These are phyloP conservation scores for Priceomyces fermenticarens DNA, from an alignment of 805 yeast species.

Conservation along the genomic window DNA sequence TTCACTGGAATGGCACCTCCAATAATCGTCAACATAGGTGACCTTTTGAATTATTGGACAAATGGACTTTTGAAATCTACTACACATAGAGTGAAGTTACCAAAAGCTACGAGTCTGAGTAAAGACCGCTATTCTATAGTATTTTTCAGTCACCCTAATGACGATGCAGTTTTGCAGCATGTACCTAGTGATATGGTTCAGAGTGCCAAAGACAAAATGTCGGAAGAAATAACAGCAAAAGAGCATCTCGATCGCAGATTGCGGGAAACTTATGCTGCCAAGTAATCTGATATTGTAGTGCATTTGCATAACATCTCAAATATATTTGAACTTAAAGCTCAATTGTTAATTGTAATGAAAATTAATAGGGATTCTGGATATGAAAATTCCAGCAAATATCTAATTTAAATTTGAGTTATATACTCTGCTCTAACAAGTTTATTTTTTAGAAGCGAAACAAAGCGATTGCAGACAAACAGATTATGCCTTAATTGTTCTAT, in stretches of 20 bases:
- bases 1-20: conserved; percentile 51
- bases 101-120: conserved; percentile 48
- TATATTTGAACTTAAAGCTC: too few species aligned
- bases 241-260: conserved; percentile 65
- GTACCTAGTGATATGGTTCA: conserved; percentile 60
- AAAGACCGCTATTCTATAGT: conserved; percentile 76
- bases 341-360: too few species aligned
- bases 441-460: too few species aligned
- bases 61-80: conserved; percentile 73
- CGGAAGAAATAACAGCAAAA: conserved; percentile 55
- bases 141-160: conserved; percentile 74
- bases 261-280: conserved; percentile 56
- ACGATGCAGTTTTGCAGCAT: conserved; percentile 60
- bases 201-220: conserved; percentile 38
- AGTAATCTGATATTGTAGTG: too few species aligned
- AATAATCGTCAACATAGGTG: conserved; percentile 75
- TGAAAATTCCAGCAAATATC: too few species aligned
- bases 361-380: too few species aligned
- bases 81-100: conserved; percentile 68
- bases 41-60: conserved; percentile 78
- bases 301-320: too few species aligned
- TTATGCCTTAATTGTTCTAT: too few species aligned
- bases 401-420: too few species aligned
- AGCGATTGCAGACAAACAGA: too few species aligned
- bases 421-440: too few species aligned